A percentile compares a stretch with the other conserved stretches of the same genome.
Conservation (phyloP, 2,329 filamentous ascomycete genomes). For the Pseudogymnoascus sp. region DNA sequence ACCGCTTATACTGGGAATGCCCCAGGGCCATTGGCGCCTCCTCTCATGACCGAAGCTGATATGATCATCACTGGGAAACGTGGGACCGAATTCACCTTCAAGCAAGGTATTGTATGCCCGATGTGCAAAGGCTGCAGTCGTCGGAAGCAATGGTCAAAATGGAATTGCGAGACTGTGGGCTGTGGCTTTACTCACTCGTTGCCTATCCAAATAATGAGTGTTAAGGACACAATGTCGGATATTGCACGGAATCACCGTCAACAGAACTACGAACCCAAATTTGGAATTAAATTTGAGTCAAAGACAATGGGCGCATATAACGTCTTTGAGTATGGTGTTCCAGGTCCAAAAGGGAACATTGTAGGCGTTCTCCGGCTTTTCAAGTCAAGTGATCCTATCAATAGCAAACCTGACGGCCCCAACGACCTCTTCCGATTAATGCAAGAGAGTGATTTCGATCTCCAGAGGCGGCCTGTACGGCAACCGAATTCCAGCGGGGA, state of each 20-base stretch:
- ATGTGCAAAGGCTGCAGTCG: constrained; percentile 52
- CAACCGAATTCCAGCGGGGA: constrained; percentile 29
- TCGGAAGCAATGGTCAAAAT: constrained; percentile 51
- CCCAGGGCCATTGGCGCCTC: constrained; percentile 32
- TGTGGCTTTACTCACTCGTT: constrained; percentile 40
- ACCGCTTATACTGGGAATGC: constrained; percentile 33
- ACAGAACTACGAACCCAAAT: neutral
- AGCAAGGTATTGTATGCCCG: constrained; percentile 58
- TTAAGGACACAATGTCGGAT: neutral
- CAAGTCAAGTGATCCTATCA: constrained; percentile 44
- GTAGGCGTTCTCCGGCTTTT: constrained; percentile 48
- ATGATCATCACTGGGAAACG: constrained; percentile 26
- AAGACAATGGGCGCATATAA: constrained; percentile 20
- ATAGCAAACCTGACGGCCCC: constrained; percentile 43
- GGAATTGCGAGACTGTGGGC: constrained; percentile 45
- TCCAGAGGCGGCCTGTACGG: constrained; percentile 36
- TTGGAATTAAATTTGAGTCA: neutral
- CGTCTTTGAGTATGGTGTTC: constrained; percentile 36
- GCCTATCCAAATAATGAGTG: constrained; percentile 15
- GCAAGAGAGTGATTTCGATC: constrained; percentile 35
- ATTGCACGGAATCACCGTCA: neutral
- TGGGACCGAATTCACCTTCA: constrained; percentile 43
- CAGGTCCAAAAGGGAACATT: constrained; percentile 28
- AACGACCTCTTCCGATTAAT: constrained; percentile 50
- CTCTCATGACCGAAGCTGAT: constrained; percentile 31